These are phyloP conservation scores for Stemphylium beticola DNA, from an alignment of 2,329 filamentous ascomycete species.

Conservation along the genomic window DNA sequence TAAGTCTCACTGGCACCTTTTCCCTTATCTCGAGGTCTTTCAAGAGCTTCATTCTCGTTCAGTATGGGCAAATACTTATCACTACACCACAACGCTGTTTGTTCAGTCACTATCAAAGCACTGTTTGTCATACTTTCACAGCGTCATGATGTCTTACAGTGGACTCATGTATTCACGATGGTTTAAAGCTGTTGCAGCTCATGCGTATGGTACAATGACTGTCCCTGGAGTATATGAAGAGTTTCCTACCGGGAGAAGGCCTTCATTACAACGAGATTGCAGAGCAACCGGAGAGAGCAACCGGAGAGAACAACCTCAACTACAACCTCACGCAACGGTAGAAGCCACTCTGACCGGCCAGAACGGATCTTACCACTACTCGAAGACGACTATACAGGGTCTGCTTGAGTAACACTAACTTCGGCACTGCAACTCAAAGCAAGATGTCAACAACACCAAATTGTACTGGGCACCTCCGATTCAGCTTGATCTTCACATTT, in stretches of 20 bases:
- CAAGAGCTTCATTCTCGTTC: background rate
- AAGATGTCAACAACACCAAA: background rate
- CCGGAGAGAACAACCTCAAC: background rate
- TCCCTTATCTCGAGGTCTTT: too few relatives aligned
- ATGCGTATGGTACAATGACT: conserved; percentile 1
- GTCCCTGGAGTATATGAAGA: background rate
- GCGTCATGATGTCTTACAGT: background rate
- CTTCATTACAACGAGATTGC: background rate
- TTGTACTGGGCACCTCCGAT: background rate
- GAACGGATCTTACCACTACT: too few relatives aligned
- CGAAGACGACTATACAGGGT: background rate
- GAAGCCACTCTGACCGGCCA: too few relatives aligned
- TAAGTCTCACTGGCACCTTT: too few relatives aligned
- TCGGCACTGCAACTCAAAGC: too few relatives aligned
- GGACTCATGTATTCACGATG: background rate
- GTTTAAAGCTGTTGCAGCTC: background rate
- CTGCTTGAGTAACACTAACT: too few relatives aligned
- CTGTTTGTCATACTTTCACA: background rate
- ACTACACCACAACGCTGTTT: background rate
- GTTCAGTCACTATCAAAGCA: background rate
- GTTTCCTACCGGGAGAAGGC: too few relatives aligned
- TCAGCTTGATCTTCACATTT: background rate
- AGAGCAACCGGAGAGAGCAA: background rate
- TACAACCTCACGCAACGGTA: background rate
- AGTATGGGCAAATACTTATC: background rate